These are phyloP conservation scores for Tetraselmis chui DNA, from an alignment of 139 green algal genomes.

Conservation along the genomic window DNA sequence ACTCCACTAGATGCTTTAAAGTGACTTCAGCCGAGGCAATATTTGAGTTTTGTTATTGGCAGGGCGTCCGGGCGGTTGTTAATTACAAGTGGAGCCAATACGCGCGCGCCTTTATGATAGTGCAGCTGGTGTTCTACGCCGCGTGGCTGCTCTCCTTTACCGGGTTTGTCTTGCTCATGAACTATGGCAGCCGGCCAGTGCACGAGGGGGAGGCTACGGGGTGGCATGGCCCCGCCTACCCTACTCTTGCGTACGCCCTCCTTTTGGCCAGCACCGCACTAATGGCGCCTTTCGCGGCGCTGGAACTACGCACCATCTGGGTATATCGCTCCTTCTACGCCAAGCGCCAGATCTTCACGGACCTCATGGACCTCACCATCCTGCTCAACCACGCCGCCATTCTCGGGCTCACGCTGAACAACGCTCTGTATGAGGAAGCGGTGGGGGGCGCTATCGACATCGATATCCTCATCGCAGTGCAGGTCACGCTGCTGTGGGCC, in stretches of 20 bases:
- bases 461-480: background rate
- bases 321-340: background rate
- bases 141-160: background rate
- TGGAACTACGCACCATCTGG: background rate
- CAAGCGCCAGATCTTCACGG: background rate
- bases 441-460: background rate
- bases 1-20: too few species aligned
- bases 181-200: background rate
- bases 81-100: background rate
- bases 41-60: too few species aligned
- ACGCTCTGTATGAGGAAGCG: background rate
- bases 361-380: background rate
- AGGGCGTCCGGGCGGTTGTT: background rate
- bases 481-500: background rate
- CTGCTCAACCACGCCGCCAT: background rate
- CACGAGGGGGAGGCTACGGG: background rate
- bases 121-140: background rate
- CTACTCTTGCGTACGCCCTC: background rate
- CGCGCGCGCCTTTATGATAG: background rate
- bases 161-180: background rate
- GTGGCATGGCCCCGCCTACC: background rate
- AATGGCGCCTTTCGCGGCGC: background rate
- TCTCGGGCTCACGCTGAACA: background rate
- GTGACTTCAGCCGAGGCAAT: too few species aligned
- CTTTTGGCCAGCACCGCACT: background rate